Evolutionary conservation across 257 asterid genomes (phyloP).

Genomic region (Lithospermum erythrorhizon): DNA sequence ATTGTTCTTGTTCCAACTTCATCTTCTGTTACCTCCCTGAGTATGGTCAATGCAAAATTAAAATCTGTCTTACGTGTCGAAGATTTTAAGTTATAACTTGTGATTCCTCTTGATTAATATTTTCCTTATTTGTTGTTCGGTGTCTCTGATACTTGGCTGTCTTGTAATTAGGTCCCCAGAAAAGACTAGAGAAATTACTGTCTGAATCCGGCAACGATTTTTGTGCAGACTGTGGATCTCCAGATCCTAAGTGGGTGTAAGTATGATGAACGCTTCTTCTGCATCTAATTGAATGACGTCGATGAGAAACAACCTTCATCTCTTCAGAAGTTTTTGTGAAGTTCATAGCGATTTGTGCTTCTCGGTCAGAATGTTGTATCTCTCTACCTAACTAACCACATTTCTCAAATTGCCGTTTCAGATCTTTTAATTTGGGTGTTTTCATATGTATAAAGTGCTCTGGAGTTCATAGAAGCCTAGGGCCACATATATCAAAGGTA

Average conservation of each 20-base stretch:
- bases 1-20: neutral
- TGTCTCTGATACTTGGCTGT: neutral
- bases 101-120: neutral
- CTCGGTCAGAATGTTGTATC: neutral
- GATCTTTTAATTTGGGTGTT: conserved; percentile 65
- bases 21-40: neutral
- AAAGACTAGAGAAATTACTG: conserved; percentile 53
- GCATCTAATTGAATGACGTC: neutral
- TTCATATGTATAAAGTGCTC: conserved; percentile 90
- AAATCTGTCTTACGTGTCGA: neutral
- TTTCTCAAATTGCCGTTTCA: conserved; percentile 22
- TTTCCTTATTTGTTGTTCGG: too few relatives aligned
- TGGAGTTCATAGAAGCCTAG: conserved; percentile 88
- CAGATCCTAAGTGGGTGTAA: conserved; percentile 97
- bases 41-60: neutral
- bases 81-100: too few relatives aligned
- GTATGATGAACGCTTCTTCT: conserved; percentile 10
- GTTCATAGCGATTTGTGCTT: neutral
- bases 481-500: conserved; percentile 88
- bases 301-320: neutral
- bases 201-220: conserved; percentile 53
- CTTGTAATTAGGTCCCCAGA: conserved; percentile 34
- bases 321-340: neutral
- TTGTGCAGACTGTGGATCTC: conserved; percentile 90
- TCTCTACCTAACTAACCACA: neutral